These are phyloP conservation scores for Macrophomina tecta DNA, from an alignment of 2,329 filamentous ascomycete species.

Conservation along the genomic window DNA sequence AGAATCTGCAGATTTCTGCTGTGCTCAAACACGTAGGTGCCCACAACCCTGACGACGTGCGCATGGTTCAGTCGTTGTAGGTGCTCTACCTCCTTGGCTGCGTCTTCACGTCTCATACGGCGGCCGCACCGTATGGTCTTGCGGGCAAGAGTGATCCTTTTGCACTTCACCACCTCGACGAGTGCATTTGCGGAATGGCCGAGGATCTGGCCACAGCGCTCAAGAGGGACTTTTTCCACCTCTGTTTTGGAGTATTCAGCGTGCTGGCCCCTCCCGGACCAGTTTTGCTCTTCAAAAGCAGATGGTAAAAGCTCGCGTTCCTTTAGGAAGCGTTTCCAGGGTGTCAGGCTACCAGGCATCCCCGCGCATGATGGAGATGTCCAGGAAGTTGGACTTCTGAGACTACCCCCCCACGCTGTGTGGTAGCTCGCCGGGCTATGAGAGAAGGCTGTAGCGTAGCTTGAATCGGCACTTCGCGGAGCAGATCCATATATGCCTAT, in stretches of 20 bases:
- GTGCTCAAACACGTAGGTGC: conserved; percentile 31
- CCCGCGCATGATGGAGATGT: not conserved
- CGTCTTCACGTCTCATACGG: conserved; percentile 29
- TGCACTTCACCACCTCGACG: conserved; percentile 32
- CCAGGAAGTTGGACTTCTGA: not conserved
- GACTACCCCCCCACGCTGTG: not conserved
- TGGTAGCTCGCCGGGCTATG: not conserved
- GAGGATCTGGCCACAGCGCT: conserved; percentile 11
- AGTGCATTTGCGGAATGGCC: conserved; percentile 29
- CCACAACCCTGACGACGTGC: conserved; percentile 33
- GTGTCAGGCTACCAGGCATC: not conserved
- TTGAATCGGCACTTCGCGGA: not conserved
- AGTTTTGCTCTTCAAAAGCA: conserved; percentile 35
- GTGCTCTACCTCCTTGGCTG: conserved; percentile 32
- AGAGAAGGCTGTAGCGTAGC: not conserved
- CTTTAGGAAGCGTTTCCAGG: not conserved
- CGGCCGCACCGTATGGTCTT: conserved; percentile 33
- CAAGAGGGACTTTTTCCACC: conserved; percentile 20
- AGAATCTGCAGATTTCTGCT: conserved; percentile 32
- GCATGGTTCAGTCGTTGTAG: conserved; percentile 30
- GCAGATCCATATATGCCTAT: not conserved
- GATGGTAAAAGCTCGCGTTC: not conserved
- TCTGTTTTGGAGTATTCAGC: conserved; percentile 22
- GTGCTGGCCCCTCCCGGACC: conserved; percentile 35
- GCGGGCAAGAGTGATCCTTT: conserved; percentile 30